Percentiles rank a stretch among this genome's conserved stretches.
phyloP scores from a whole-genome alignment of 345 rosid species.

The Mangifera indica region DNA sequence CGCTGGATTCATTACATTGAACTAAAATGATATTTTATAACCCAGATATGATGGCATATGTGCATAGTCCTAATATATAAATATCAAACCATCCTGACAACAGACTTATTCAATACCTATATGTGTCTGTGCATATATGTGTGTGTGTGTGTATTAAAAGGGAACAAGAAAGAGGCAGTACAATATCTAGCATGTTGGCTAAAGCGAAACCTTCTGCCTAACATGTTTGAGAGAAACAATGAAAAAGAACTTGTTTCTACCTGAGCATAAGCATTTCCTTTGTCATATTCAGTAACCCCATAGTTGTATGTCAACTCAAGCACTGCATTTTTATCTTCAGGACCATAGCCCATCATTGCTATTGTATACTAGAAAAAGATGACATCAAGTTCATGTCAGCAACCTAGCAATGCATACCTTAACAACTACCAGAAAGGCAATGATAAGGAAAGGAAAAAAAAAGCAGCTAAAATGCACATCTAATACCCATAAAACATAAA shows the following conservation, averaged over 20 bases:
- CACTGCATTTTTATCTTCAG: conserved; percentile 82
- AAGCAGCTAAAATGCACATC: not conserved
- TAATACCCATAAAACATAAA: not conserved
- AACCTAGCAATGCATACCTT: not conserved
- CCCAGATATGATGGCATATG: too few species aligned
- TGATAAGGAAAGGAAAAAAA: not conserved
- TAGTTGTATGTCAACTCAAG: conserved; percentile 92
- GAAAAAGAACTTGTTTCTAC: conserved; percentile 30
- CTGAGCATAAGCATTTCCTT: conserved; percentile 93
- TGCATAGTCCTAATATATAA: too few species aligned
- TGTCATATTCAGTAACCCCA: conserved; percentile 83
- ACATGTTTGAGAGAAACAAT: not conserved
- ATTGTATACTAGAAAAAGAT: conserved; percentile 53
- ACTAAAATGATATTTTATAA: too few species aligned
- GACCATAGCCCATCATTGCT: conserved; percentile 96
- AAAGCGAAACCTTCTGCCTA: not conserved
- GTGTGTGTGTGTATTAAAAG: too few species aligned
- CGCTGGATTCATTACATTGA: too few species aligned
- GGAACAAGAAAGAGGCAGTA: too few species aligned
- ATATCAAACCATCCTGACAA: too few species aligned
- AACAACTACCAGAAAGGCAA: not conserved
- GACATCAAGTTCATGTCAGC: conserved; percentile 15
- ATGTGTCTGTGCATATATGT: too few species aligned
- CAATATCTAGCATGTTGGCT: not conserved
- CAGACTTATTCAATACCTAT: too few species aligned